Evolutionary conservation across 345 rosid genomes (phyloP), one percentile per base, ranked within the genome.

Genomic region (Eutrema yunnanense): DNA sequence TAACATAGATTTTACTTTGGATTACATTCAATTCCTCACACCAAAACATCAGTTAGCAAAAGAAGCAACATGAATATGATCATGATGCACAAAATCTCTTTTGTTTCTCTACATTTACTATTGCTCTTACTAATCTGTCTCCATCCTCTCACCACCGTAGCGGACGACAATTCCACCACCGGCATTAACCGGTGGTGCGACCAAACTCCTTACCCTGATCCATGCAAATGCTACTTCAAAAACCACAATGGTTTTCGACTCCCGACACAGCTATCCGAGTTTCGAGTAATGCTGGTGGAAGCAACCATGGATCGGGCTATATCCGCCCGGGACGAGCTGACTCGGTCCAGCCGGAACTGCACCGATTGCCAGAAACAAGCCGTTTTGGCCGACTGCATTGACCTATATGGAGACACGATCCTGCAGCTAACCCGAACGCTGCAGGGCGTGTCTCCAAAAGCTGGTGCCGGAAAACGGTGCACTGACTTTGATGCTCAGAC

Each of bases 401-500:
- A 81, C 62, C 92, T 91, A 5, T 87, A 88, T 8, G 78, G 63
- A 41, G 79, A 84, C 55, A 84, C 96, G 1, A 44, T 89, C 64
- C 9, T 81, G 42, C 95, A 94, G 54, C 79, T 94, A 12, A 89
- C 83, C 74, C 85, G 85, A 9, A 85, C 96, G 11, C 36, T 87
- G 0, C 71, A 65, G 4, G 88, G 91, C 41, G 13, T 71, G 16
- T 67, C 68, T 34, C 62, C 48, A 33, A 59, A 61, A 12, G 9
- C 70, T 19, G 42, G 6, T 9, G 6, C 62, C 11, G 58, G 14
- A 41, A 60, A 50, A 22, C 5, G 16, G 0, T 87, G 87, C 75
- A 65, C 86, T 4, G 78, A 84, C 69, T 83, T 87, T 10, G 97
- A 94, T 62, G 85, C 84, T 10, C 97, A 91, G 10, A 94, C 98